Percentiles rank a stretch among this genome's conserved stretches.
These are phyloP conservation scores for Sicyos edulis DNA, from an alignment of 306 rosid species.

Conservation along the genomic window DNA sequence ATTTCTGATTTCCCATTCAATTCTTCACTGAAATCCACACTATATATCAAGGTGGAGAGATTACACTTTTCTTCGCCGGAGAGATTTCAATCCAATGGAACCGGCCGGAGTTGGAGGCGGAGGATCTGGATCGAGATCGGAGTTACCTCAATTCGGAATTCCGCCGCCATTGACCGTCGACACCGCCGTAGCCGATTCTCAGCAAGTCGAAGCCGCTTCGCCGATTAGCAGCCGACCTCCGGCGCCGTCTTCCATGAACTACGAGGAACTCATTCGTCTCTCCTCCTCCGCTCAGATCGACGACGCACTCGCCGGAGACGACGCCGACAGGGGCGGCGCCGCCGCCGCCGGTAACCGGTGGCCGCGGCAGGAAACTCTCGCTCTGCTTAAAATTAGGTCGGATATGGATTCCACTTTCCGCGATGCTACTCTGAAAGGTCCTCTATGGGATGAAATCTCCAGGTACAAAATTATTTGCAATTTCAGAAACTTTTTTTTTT, in stretches of 20 bases:
- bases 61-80: background rate
- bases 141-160: slow-evolving; percentile 18
- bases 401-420: slow-evolving; percentile 44
- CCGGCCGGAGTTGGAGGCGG: background rate
- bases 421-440: slow-evolving; percentile 45
- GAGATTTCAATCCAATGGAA: slow-evolving; percentile 8
- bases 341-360: slow-evolving; percentile 34
- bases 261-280: slow-evolving; percentile 37
- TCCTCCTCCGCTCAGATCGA: background rate
- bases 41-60: background rate
- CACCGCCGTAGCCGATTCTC: slow-evolving; percentile 20
- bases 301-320: slow-evolving; percentile 9
- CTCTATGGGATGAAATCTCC: slow-evolving; percentile 48
- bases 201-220: slow-evolving; percentile 39
- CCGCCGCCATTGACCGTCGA: background rate
- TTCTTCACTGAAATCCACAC: background rate
- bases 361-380: slow-evolving; percentile 46
- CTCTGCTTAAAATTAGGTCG: slow-evolving; percentile 41
- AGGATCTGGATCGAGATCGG: slow-evolving; percentile 2
- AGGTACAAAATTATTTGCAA: slow-evolving; percentile 22
- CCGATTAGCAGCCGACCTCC: slow-evolving; percentile 50
- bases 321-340: background rate
- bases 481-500: background rate
- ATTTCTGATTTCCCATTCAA: background rate
- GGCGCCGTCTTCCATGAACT: slow-evolving; percentile 28